These are phyloP conservation scores for Sporobolomyces phaffii DNA, from an alignment of 768 basidiomycete species.

Conservation along the genomic window DNA sequence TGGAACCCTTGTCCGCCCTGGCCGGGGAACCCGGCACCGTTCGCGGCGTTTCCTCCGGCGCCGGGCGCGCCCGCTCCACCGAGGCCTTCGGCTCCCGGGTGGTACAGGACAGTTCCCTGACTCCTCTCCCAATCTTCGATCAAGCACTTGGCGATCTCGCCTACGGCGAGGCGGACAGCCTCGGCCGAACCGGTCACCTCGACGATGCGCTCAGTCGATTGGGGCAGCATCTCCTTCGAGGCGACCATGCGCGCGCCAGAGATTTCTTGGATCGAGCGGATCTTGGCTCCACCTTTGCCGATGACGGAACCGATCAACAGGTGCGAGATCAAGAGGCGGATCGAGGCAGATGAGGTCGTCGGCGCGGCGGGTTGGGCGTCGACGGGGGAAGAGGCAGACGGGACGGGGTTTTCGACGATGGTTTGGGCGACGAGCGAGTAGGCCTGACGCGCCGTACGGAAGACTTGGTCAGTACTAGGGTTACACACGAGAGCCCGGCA, in stretches of 20 bases:
- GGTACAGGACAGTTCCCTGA: slow-evolving; percentile 87
- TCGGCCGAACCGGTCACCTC: slow-evolving; percentile 94
- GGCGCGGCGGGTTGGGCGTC: slow-evolving; percentile 63
- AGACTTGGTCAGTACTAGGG: too few species aligned
- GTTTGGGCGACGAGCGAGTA: slow-evolving; percentile 84
- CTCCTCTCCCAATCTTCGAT: slow-evolving; percentile 96
- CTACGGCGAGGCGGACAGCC: slow-evolving; percentile 83
- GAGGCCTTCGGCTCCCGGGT: slow-evolving; percentile 68
- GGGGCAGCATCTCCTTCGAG: slow-evolving; percentile 97
- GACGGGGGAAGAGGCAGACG: slow-evolving; percentile 65
- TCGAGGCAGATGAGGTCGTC: slow-evolving; percentile 59
- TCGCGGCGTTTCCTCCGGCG: slow-evolving; percentile 47
- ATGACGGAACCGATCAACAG: slow-evolving; percentile 95
- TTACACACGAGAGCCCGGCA: too few species aligned
- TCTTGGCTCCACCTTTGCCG: slow-evolving; percentile 90
- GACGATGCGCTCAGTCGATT: slow-evolving; percentile 97
- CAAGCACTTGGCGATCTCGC: slow-evolving; percentile 91
- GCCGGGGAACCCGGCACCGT: neutral
- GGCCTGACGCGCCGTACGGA: slow-evolving; percentile 56
- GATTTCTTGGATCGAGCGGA: slow-evolving; percentile 94
- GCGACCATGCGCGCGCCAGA: slow-evolving; percentile 98
- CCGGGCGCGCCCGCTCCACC: slow-evolving; percentile 45
- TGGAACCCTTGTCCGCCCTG: neutral
- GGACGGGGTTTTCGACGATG: slow-evolving; percentile 56
- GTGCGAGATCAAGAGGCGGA: slow-evolving; percentile 96